Conservation (phyloP, 2,329 filamentous ascomycete species). For the Escovopsis sp. region DNA sequence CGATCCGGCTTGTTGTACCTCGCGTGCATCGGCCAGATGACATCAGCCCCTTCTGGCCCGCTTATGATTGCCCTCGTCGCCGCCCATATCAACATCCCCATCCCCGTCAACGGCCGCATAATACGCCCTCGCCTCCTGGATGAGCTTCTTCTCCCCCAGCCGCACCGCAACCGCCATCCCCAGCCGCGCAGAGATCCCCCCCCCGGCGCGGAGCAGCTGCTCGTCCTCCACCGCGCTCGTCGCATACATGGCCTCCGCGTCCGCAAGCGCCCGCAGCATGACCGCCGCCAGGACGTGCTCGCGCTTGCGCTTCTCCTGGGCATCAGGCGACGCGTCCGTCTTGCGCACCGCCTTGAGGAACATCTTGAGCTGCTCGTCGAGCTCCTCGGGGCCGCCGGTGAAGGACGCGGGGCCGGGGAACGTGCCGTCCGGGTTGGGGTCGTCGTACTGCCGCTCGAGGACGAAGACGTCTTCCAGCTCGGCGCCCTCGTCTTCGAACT, state of each 20-base stretch:
- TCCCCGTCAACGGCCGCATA: background rate
- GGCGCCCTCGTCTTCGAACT: conserved; percentile 19
- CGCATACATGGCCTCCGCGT: conserved; percentile 26
- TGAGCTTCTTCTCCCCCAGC: conserved; percentile 55
- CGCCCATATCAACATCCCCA: conserved; percentile 7
- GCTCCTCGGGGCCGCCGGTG: conserved; percentile 31
- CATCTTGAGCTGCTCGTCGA: conserved; percentile 35
- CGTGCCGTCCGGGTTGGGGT: conserved; percentile 35
- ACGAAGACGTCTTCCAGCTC: conserved; percentile 64
- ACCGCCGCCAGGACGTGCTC: conserved; percentile 30
- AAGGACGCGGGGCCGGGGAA: conserved; percentile 24
- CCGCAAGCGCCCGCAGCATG: conserved; percentile 23
- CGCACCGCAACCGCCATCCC: conserved; percentile 54
- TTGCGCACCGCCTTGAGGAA: conserved; percentile 36
- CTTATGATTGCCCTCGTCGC: conserved; percentile 15
- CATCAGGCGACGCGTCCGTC: conserved; percentile 19
- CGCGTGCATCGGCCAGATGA: too few relatives aligned
- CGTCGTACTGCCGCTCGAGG: conserved; percentile 40
- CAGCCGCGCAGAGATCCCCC: conserved; percentile 19
- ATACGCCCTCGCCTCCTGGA: conserved; percentile 36
- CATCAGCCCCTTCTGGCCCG: conserved; percentile 8
- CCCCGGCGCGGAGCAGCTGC: conserved; percentile 16
- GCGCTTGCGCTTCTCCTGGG: conserved; percentile 35
- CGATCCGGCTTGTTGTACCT: background rate
- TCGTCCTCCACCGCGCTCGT: conserved; percentile 28